phyloP scores from a whole-genome alignment of 345 rosid species.

The Lepidium africanum region DNA sequence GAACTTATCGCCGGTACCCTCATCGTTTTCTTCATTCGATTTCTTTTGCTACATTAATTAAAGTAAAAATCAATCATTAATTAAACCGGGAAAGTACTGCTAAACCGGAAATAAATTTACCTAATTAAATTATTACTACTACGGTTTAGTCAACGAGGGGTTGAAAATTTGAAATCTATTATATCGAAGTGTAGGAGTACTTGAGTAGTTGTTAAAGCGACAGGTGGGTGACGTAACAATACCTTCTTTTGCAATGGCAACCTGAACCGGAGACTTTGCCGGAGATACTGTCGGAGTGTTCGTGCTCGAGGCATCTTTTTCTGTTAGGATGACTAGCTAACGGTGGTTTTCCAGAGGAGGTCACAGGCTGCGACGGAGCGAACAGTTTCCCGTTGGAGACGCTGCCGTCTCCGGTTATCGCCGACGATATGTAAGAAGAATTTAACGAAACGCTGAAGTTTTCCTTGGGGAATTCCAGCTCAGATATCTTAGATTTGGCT shows the following conservation, averaged over 20 bases:
- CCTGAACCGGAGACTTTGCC: slow-evolving; percentile 60
- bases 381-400: slow-evolving; percentile 78
- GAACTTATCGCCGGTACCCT: slow-evolving; percentile 87
- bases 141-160: slow-evolving; percentile 9
- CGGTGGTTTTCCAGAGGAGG: slow-evolving; percentile 71
- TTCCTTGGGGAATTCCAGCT: slow-evolving; percentile 62
- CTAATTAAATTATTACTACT: background rate
- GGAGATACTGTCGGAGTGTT: slow-evolving; percentile 45
- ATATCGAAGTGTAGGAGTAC: background rate
- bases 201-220: slow-evolving; percentile 16
- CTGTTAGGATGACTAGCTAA: slow-evolving; percentile 48
- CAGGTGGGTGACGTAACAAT: slow-evolving; percentile 14
- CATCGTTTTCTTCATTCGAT: slow-evolving; percentile 58
- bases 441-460: slow-evolving; percentile 70
- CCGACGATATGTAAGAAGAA: slow-evolving; percentile 85
- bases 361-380: slow-evolving; percentile 32
- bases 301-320: slow-evolving; percentile 68
- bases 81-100: background rate
- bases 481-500: slow-evolving; percentile 37
- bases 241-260: slow-evolving; percentile 94
- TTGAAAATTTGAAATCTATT: background rate
- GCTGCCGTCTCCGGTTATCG: slow-evolving; percentile 90
- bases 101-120: background rate
- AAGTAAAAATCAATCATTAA: background rate
- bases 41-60: slow-evolving; percentile 43